Conservation (phyloP, 106 monocot genomes). For the Phalaenopsis equestris region DNA sequence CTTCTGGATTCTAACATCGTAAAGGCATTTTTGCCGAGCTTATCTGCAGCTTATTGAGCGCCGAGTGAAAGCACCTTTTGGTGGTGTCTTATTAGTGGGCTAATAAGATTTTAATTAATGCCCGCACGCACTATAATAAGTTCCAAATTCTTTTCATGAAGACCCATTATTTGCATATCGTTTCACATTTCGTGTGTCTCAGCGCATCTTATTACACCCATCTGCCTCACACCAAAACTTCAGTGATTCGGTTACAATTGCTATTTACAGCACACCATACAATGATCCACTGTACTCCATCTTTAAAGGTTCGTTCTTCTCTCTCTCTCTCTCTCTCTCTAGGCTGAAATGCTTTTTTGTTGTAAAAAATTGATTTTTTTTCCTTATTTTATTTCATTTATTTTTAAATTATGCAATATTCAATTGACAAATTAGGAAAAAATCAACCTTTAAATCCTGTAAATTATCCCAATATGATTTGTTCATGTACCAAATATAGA, state of each 20-base stretch:
- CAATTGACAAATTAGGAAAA: no score
- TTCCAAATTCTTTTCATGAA: not conserved
- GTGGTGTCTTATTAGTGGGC: no score
- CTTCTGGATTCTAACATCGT: no score
- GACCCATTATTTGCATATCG: not conserved
- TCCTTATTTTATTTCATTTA: no score
- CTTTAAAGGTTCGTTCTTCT: not conserved
- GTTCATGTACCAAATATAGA: no score
- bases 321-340: not conserved
- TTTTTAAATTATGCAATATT: no score
- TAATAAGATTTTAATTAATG: no score
- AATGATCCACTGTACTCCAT: not conserved
- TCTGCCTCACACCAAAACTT: not conserved
- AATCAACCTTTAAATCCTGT: no score
- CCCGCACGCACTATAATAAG: not conserved
- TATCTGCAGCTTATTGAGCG: not conserved
- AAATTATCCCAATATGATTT: no score
- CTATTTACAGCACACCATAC: not conserved
- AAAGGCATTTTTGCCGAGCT: not conserved
- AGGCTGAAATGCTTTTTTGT: no score
- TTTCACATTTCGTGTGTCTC: not conserved
- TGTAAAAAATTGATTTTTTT: no score
- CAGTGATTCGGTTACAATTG: not conserved
- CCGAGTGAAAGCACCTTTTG: not conserved
- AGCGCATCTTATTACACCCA: not conserved